Evolutionary conservation across 305 asterid species (phyloP).

Genomic region (Solanum hybrid): DNA sequence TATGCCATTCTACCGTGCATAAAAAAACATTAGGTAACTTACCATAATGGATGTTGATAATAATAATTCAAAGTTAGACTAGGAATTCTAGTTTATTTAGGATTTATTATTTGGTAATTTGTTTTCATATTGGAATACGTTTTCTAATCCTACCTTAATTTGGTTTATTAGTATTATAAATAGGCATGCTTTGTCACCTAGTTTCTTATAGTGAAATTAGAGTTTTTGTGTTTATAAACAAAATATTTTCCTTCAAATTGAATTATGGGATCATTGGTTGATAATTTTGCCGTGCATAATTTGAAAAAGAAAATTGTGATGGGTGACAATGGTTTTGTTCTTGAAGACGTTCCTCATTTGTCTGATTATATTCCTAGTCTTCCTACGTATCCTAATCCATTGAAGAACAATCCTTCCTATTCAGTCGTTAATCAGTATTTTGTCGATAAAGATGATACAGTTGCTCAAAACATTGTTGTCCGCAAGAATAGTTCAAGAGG

Average conservation of each 20-base stretch:
- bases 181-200: too few relatives aligned
- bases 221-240: not conserved
- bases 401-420: not conserved
- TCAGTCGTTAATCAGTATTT: not conserved
- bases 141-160: not conserved
- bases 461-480: not conserved
- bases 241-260: not conserved
- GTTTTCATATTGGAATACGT: not conserved
- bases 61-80: too few relatives aligned
- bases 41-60: too few relatives aligned
- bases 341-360: not conserved
- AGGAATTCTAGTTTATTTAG: too few relatives aligned
- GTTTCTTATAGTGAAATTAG: too few relatives aligned
- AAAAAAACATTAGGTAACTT: not conserved
- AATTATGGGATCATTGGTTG: too few relatives aligned
- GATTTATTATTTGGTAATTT: too few relatives aligned
- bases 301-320: not conserved
- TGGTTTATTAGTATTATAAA: not conserved
- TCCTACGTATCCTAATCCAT: not conserved
- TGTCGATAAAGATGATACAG: not conserved
- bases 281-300: not conserved
- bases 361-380: not conserved
- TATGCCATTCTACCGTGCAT: not conserved
- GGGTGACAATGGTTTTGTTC: not conserved
- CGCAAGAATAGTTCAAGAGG: not conserved